These are phyloP conservation scores for Tuber magnatum DNA, from an alignment of 495 filamentous ascomycete genomes.

Conservation along the genomic window DNA sequence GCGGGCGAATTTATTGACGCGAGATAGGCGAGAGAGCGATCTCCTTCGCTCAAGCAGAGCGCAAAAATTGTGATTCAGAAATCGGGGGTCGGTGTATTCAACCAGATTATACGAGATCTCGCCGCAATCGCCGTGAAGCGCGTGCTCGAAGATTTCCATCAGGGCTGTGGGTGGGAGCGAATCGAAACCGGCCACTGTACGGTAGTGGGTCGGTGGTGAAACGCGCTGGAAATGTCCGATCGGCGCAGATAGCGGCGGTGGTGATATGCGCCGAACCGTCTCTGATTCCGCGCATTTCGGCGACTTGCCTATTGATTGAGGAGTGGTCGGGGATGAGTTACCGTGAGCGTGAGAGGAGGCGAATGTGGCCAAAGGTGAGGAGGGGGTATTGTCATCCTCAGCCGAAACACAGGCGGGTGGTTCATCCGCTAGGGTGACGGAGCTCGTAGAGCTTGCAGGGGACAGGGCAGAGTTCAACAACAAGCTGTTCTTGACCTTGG, in stretches of 20 bases:
- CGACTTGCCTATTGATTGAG: neutral
- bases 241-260: neutral
- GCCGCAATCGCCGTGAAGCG: slow-evolving; percentile 24
- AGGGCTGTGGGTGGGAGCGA: slow-evolving; percentile 26
- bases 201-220: slow-evolving; percentile 22
- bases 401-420: slow-evolving; percentile 20
- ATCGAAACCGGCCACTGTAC: slow-evolving; percentile 17
- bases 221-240: slow-evolving; percentile 11
- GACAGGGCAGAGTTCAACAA: slow-evolving; percentile 25
- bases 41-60: slow-evolving; percentile 24
- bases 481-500: slow-evolving; percentile 30
- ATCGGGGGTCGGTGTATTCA: slow-evolving; percentile 27
- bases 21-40: slow-evolving; percentile 17
- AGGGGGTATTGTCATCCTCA: slow-evolving; percentile 17
- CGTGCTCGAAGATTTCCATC: slow-evolving; percentile 27
- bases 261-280: neutral
- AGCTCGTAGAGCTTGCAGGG: slow-evolving; percentile 24
- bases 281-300: neutral
- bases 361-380: neutral
- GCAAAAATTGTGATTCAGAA: slow-evolving; percentile 33
- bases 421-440: slow-evolving; percentile 34
- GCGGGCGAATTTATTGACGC: slow-evolving; percentile 24
- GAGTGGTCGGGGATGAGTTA: neutral
- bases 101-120: slow-evolving; percentile 21
- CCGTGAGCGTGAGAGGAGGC: neutral